Evolutionary conservation across 768 basidiomycete species (phyloP).

Genomic region (Lepiota brunneoincarnata): DNA sequence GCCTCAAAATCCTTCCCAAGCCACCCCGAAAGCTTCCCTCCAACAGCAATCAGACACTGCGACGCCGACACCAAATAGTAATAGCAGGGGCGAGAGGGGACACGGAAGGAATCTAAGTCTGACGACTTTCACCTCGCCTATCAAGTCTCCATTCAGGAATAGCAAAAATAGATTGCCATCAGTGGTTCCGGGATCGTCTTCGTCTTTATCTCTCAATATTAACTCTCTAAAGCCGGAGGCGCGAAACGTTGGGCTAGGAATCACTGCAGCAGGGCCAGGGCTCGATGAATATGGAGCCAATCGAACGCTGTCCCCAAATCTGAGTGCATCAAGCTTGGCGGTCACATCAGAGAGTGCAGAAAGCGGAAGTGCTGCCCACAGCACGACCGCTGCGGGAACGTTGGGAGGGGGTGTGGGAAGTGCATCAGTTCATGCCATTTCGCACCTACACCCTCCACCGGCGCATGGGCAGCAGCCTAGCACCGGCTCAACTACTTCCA

Average conservation of each 20-base stretch:
- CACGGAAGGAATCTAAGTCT: slow-evolving; percentile 26
- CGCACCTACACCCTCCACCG: slow-evolving; percentile 3
- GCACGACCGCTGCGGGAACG: neutral
- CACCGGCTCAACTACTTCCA: neutral
- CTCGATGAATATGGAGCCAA: neutral
- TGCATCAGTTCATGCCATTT: neutral
- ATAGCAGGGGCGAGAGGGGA: slow-evolving; percentile 14
- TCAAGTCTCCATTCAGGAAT: slow-evolving; percentile 25
- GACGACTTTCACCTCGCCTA: slow-evolving; percentile 20
- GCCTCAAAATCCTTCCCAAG: neutral
- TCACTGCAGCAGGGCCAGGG: neutral
- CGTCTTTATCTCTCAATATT: slow-evolving; percentile 4
- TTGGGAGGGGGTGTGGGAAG: neutral
- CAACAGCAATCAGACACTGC: slow-evolving; percentile 10
- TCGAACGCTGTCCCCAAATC: neutral
- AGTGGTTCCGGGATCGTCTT: slow-evolving; percentile 11
- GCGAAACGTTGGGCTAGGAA: neutral
- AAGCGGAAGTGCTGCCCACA: neutral
- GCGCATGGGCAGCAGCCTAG: slow-evolving; percentile 3
- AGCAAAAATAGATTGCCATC: slow-evolving; percentile 25
- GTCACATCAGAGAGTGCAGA: slow-evolving; percentile 5
- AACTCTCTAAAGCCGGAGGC: neutral
- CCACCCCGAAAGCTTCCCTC: slow-evolving; percentile 8
- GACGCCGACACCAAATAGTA: slow-evolving; percentile 12
- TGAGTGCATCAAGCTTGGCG: slow-evolving; percentile 10